Evolutionary conservation across 768 basidiomycete genomes (phyloP), one percentile per base, ranked within the genome.

Genomic region (Boletus sensibilis): DNA sequence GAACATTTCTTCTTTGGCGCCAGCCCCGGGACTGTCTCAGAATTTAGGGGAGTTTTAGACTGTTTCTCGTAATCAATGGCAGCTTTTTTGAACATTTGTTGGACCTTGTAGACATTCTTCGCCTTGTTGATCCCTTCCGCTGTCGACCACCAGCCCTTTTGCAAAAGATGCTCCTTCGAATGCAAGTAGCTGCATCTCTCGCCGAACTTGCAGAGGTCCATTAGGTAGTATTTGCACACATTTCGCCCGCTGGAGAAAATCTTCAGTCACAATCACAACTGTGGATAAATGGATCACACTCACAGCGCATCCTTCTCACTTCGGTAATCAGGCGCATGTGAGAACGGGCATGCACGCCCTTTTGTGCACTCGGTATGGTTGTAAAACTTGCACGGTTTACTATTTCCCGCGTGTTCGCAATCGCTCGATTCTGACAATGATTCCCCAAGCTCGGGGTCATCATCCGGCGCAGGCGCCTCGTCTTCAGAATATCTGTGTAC

Each of bases 231-330:
- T 5, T 72, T 44, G 60, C 79, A 81, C 13, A 81, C 79, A 53
- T 54, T 85, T 53, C 74, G 74, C 0, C 82, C 82, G 1, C 83
- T 85, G 55, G 11, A 16, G n/a, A 48, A 52, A 12, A 21, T 9
- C 3, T 7, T 1, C n/a, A 16, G 37, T 33, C 20, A 23, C 9
- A 7, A 25, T 44, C n/a, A 29, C 46, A 27, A 40, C 1, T 5
- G 3, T 11, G 4, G 21, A 31, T 14, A 18, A n/a, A 51, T 27
- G 25, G 2, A 37, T 12, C 8, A 31, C 54, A 74, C 81, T 57
- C 57, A 84, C 83, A 82, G 68, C 9, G 78, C 73, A 57, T 84
- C 80, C 20, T 81, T 72, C 16, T 81, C 74, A 57, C 82, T 83
- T 61, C 76, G 78, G 57, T 75, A 65, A 60, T 84, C 80, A 0